Conservation (phyloP, 176 grass and related monocot genomes). For the Saccharum officinarum region DNA sequence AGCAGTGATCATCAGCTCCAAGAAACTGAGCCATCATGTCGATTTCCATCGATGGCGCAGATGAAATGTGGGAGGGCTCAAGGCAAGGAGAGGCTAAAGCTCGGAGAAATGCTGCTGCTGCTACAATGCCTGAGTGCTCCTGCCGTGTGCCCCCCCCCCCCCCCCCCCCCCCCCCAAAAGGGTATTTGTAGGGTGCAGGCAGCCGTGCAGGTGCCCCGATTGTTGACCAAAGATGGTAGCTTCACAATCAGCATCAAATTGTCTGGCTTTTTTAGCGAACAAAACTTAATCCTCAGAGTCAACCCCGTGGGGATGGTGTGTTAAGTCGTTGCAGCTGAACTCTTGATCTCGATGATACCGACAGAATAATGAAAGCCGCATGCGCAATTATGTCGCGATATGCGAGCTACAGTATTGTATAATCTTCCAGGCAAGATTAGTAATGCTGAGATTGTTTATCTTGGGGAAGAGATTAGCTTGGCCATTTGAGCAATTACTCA, state of each 20-base stretch:
- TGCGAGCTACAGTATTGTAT: conserved; percentile 39
- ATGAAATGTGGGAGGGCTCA: conserved; percentile 16
- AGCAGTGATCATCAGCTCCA: conserved; percentile 55
- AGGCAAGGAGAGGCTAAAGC: conserved; percentile 12
- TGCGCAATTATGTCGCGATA: conserved; percentile 42
- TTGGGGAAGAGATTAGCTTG: conserved; percentile 26
- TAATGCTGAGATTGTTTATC: conserved; percentile 36
- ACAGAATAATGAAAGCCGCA: conserved; percentile 49
- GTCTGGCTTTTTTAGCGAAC: conserved; percentile 19
- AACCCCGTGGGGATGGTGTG: conserved; percentile 25
- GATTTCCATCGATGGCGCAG: conserved; percentile 28
- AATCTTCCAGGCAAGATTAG: conserved; percentile 30
- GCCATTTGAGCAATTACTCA: conserved; percentile 39
- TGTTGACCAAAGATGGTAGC: conserved; percentile 41
- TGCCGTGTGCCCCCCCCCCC: too few relatives aligned
- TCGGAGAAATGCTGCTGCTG: conserved; percentile 21
- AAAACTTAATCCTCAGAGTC: conserved; percentile 41
- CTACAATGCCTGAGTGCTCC: conserved; percentile 32
- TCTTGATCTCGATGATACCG: conserved; percentile 53
- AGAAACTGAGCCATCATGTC: conserved; percentile 61
- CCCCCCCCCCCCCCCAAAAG: conserved; percentile 10
- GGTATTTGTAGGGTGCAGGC: conserved; percentile 53
- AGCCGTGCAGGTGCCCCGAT: conserved; percentile 25
- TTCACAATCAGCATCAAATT: conserved; percentile 41
- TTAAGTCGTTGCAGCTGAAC: conserved; percentile 42